Evolutionary conservation across 176 grass and related monocot genomes (phyloP).

Genomic region (Aegilops sharonensis): DNA sequence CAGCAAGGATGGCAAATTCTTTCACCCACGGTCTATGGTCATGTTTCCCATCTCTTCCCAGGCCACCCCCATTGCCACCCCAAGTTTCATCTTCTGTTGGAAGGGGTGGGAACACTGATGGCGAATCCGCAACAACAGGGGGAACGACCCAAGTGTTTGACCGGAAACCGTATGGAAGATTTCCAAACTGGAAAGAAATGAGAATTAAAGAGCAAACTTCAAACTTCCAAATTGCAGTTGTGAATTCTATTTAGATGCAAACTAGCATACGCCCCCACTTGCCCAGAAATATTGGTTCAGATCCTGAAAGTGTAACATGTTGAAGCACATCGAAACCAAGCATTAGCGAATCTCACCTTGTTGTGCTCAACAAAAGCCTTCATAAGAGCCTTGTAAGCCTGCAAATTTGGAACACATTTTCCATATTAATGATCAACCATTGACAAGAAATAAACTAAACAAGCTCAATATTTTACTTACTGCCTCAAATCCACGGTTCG

Average conservation of each 20-base stretch:
- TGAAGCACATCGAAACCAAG: neutral
- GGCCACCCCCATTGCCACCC: conserved; percentile 82
- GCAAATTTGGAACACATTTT: conserved; percentile 17
- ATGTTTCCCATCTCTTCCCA: conserved; percentile 75
- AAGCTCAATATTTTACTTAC: conserved; percentile 38
- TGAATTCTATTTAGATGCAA: conserved; percentile 1
- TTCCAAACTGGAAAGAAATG: conserved; percentile 73
- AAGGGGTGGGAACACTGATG: conserved; percentile 81
- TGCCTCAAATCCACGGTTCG: conserved; percentile 81
- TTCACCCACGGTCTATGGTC: conserved; percentile 75
- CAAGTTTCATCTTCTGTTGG: conserved; percentile 91
- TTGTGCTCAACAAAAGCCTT: conserved; percentile 97
- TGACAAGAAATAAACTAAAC: neutral
- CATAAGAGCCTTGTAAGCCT: conserved; percentile 97
- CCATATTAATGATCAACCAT: conserved; percentile 20
- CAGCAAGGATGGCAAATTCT: conserved; percentile 79
- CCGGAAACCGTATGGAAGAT: conserved; percentile 97
- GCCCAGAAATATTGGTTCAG: neutral
- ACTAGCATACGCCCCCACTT: neutral
- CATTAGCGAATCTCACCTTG: conserved; percentile 59
- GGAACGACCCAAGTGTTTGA: conserved; percentile 97
- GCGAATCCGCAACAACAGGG: conserved; percentile 67
- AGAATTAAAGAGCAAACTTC: neutral
- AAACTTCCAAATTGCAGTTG: conserved; percentile 17
- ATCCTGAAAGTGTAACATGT: neutral